Percentiles rank a stretch among this genome's conserved stretches.
Conservation (phyloP, 495 filamentous ascomycete species). For the Penicillium crystallinum region DNA sequence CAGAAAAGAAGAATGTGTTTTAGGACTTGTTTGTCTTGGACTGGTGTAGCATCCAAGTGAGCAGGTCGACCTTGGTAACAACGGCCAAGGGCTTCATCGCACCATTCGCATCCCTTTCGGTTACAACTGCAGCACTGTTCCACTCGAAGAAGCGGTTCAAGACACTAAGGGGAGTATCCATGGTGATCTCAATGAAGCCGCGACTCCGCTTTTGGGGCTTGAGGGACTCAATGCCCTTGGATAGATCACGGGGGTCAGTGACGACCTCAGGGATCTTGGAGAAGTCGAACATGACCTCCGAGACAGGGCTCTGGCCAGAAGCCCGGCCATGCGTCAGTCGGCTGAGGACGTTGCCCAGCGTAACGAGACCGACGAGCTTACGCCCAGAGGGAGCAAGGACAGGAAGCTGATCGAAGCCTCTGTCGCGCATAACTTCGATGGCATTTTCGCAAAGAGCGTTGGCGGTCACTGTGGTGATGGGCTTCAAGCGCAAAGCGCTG, state of each 20-base stretch:
- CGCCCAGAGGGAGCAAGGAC: slow-evolving; percentile 65
- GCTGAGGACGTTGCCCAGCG: slow-evolving; percentile 88
- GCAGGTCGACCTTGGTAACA: slow-evolving; percentile 92
- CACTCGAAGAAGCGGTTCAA: slow-evolving; percentile 93
- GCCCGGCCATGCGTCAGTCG: slow-evolving; percentile 80
- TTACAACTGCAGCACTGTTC: slow-evolving; percentile 93
- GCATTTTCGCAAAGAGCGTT: slow-evolving; percentile 69
- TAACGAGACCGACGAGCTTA: slow-evolving; percentile 83
- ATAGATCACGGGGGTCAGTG: slow-evolving; percentile 70
- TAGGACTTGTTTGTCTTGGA: slow-evolving; percentile 24
- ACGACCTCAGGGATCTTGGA: slow-evolving; percentile 76
- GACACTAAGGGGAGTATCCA: slow-evolving; percentile 77
- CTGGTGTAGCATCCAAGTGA: slow-evolving; percentile 87
- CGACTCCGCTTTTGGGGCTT: slow-evolving; percentile 39
- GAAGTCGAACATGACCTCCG: slow-evolving; percentile 96
- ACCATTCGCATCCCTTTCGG: slow-evolving; percentile 57
- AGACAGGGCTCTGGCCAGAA: slow-evolving; percentile 61
- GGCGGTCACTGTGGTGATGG: slow-evolving; percentile 75
- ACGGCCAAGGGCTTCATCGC: slow-evolving; percentile 78
- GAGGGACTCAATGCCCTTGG: slow-evolving; percentile 13
- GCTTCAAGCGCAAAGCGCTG: slow-evolving; percentile 77
- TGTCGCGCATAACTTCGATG: slow-evolving; percentile 95
- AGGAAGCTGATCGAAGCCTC: slow-evolving; percentile 92
- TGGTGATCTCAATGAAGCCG: slow-evolving; percentile 88
- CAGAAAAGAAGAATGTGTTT: slow-evolving; percentile 1